These are phyloP conservation scores for Wickerhamiella australiensis DNA, from an alignment of 805 yeast genomes.

Conservation along the genomic window DNA sequence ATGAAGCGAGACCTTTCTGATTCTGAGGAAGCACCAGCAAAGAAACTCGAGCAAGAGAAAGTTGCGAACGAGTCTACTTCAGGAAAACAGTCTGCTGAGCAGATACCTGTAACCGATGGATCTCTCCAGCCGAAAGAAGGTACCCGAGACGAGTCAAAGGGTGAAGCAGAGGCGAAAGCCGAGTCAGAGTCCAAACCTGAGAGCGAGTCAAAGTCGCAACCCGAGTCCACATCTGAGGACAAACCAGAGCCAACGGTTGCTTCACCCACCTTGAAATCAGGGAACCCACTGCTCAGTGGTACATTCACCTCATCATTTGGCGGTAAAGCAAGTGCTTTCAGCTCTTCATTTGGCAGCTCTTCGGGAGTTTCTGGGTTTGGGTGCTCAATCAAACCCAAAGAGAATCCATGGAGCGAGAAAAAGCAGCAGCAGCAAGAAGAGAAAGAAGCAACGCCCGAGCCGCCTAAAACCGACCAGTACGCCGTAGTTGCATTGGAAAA, in stretches of 20 bases:
- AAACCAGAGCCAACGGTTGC: not conserved
- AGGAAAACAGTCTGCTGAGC: not conserved
- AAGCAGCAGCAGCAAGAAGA: slow-evolving; percentile 11
- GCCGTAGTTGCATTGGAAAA: slow-evolving; percentile 28
- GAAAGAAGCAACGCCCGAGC: slow-evolving; percentile 22
- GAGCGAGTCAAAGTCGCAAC: too few relatives aligned
- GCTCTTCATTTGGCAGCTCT: not conserved
- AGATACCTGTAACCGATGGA: not conserved
- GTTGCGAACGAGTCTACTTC: not conserved
- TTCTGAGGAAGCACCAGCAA: slow-evolving; percentile 1
- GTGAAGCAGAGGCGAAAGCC: not conserved
- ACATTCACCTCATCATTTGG: slow-evolving; percentile 14
- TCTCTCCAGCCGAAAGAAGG: not conserved
- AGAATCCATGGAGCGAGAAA: slow-evolving; percentile 7
- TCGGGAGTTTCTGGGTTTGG: not conserved
- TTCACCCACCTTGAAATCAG: not conserved
- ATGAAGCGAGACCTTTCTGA: slow-evolving; percentile 8
- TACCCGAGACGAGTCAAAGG: not conserved
- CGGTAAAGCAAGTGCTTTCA: not conserved
- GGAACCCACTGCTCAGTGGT: slow-evolving; percentile 10
- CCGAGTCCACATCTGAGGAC: too few relatives aligned
- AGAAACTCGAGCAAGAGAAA: not conserved
- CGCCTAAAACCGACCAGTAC: slow-evolving; percentile 24
- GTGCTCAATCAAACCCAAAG: not conserved
- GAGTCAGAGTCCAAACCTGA: too few relatives aligned